Evolutionary conservation across 2,329 filamentous ascomycete genomes (phyloP), one percentile per base, ranked within the genome.

Genomic region (Achaetomium macrosporum): DNA sequence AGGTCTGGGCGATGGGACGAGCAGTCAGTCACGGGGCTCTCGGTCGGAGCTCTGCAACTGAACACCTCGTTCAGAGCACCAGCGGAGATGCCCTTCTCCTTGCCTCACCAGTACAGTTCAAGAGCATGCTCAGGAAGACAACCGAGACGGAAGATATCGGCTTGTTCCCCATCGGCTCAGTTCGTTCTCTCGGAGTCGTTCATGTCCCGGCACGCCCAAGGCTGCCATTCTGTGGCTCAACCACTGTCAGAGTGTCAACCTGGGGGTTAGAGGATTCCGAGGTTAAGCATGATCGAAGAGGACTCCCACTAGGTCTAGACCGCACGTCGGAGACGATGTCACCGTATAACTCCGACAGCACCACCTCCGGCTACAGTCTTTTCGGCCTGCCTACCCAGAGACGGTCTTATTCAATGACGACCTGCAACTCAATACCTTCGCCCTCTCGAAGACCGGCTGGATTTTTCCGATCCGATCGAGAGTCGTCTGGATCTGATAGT

Each of bases 101-200:
- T 13, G 70, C 68, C 42, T 77, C 71, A 1, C 77, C 79, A 0
- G 78, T 76, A 5, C 77, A 77, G 2, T 68, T 84, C n/a, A 76
- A 82, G 59, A 77, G 79, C 64, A 84, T 85, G 82, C 70, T 85
- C 54, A 84, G 79, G 68, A 84, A 77, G 3, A 83, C 79, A 1
- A 84, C 81, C 1, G 82, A 85, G 62, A 83, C 81, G 9, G 81
- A 82, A n/a, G 80, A 85, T 59, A 81, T 83, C 58, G 81, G 80
- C 5, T 67, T 78, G 46, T 84, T 83, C 64, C 81, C 77, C 47
- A 79, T 82, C 59, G 73, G 70, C 43, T 70, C 75, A 8, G 51
- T 69, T 15, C 65, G 64, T 10, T 67, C 70, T 12, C 66, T 67
- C 6, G 64, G 65, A 11, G 61, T 65, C 8, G 65, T 65, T 46